phyloP scores from a whole-genome alignment of 768 basidiomycete species.

The Pleurotus eryngii region DNA sequence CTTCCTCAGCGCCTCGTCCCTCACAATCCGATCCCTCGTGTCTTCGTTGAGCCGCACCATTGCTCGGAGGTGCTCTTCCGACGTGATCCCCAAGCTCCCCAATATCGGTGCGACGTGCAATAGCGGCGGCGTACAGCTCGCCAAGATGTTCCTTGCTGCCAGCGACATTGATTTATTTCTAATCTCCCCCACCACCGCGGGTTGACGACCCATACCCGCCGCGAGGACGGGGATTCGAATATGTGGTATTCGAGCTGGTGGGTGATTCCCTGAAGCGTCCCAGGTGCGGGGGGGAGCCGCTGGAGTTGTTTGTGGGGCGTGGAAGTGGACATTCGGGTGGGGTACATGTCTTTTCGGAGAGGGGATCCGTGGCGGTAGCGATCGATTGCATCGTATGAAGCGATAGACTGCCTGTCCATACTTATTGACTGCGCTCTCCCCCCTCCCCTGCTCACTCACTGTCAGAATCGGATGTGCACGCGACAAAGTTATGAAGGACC shows the following conservation, averaged over 20 bases:
- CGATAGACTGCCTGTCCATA: not conserved
- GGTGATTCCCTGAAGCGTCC: not conserved
- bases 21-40: constrained; percentile 66
- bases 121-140: constrained; percentile 63
- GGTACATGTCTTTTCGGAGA: not conserved
- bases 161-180: not conserved
- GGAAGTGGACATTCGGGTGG: not conserved
- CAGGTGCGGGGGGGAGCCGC: not conserved
- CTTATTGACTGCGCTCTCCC: not conserved
- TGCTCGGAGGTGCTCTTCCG: constrained; percentile 60
- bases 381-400: not conserved
- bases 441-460: not conserved
- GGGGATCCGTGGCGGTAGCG: not conserved
- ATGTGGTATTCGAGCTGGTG: not conserved
- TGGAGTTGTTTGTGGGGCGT: not conserved
- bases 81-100: constrained; percentile 53
- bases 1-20: constrained; percentile 62
- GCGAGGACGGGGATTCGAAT: not conserved
- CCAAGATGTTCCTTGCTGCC: constrained; percentile 35
- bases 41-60: constrained; percentile 58
- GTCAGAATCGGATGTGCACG: not conserved
- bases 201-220: not conserved
- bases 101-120: constrained; percentile 59
- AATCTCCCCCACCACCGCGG: not conserved
- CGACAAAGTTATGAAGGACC: not conserved